Evolutionary conservation across 306 rosid genomes (phyloP).

Genomic region (Lithocarpus polystachyus): DNA sequence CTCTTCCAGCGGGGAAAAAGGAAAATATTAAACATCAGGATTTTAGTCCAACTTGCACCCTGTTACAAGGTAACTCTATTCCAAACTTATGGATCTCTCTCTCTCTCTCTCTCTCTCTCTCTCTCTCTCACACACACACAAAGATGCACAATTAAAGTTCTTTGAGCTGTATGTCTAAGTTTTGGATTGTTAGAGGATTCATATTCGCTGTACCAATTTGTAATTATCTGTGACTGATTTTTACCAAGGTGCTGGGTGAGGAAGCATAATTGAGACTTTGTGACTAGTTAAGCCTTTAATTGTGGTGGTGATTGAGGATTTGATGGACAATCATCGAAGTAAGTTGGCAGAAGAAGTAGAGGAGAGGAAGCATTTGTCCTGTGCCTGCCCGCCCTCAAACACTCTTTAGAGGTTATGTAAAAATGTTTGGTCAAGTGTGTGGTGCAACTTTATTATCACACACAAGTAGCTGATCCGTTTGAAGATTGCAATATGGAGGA

Average conservation of each 20-base stretch:
- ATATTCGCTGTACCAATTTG: background rate
- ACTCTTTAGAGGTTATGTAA: slow-evolving; percentile 3
- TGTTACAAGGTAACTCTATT: too few relatives aligned
- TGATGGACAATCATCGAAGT: slow-evolving; percentile 95
- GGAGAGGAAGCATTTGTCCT: slow-evolving; percentile 69
- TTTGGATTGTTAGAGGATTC: background rate
- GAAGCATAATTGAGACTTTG: slow-evolving; percentile 82
- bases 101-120: too few relatives aligned
- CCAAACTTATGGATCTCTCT: too few relatives aligned
- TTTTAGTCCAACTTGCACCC: too few relatives aligned
- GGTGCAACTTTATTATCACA: too few relatives aligned
- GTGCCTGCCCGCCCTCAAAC: slow-evolving; percentile 65
- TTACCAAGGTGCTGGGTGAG: slow-evolving; percentile 52
- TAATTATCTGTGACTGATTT: background rate
- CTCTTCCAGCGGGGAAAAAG: background rate
- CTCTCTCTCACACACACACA: too few relatives aligned
- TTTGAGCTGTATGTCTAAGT: background rate
- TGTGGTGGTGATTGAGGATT: slow-evolving; percentile 76
- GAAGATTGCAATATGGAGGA: too few relatives aligned
- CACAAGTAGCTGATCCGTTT: too few relatives aligned
- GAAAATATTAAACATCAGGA: too few relatives aligned
- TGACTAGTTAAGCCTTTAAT: slow-evolving; percentile 59
- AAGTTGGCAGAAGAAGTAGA: slow-evolving; percentile 83
- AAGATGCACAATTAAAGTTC: too few relatives aligned
- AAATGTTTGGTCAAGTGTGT: too few relatives aligned